Evolutionary conservation across 169 alveolate species (phyloP), one percentile per base, ranked within the genome.

Genomic region (Eimeria brunetti): DNA sequence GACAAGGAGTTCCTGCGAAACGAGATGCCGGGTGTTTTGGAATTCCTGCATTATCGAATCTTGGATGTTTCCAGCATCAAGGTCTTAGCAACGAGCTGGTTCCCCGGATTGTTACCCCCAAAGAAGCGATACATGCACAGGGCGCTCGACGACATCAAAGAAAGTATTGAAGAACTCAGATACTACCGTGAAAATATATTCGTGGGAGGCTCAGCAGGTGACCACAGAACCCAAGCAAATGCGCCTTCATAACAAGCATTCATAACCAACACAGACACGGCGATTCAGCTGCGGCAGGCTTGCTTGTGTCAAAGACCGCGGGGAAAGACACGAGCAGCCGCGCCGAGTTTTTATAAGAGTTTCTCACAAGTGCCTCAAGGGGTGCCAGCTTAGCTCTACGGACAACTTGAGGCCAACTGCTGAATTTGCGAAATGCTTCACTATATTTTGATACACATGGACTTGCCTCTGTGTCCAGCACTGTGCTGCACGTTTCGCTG

Each of bases 71-170:
- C 97, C 33, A 94, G 98, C 16, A 36, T 98, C 36, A 97, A 97
- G 88, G 96, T 96, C 60, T 64, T 97, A 14, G 89, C 96, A 49
- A 58, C 84, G 58, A 76, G 97, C 20, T 97, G 98, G 97, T 94
- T 89, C 76, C 97, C 97, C 24, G 38, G 56, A 6, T 69, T 89
- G 51, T 76, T 96, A 1, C 97, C 97, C 1, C 64, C 81, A 27
- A 96, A 96, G 89, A 86, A 95, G 89, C 91, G 7, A 24, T 88
- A 88, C 44, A 60, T 51, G 36, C 99, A 97, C 96, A 92, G 99
- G 94, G 98, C 98, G 41, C 95, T 97, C 16, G 98, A 97, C 80
- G 99, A 98, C 86, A 97, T 98, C 18, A 64, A 85, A 53, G 98
- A 96, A 58, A 97, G 98, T 94, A 98, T 98, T 53, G 96, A 96